Evolutionary conservation across 2,329 filamentous ascomycete species (phyloP).

Genomic region (Blastomyces emzantsi): DNA sequence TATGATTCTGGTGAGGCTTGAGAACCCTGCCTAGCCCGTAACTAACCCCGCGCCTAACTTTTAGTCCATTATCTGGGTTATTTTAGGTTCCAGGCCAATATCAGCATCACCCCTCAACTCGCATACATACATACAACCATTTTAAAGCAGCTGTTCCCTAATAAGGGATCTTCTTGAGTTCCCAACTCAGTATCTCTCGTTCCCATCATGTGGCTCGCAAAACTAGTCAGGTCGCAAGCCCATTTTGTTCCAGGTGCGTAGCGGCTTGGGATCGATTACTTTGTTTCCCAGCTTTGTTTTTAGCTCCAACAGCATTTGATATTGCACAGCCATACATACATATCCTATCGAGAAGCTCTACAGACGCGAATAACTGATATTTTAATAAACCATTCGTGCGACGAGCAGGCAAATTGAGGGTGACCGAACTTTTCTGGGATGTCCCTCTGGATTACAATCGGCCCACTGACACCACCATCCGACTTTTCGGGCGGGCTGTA

Average conservation of each 20-base stretch:
- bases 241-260: slow-evolving; percentile 12
- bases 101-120: background rate
- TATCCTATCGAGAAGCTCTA: background rate
- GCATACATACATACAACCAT: no score
- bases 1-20: background rate
- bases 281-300: background rate
- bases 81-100: background rate
- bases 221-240: slow-evolving; percentile 35
- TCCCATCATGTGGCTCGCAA: slow-evolving; percentile 27
- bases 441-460: slow-evolving; percentile 72
- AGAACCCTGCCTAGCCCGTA: background rate
- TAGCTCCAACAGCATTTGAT: background rate
- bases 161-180: background rate
- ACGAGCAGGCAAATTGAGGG: slow-evolving; percentile 56
- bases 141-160: background rate
- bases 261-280: background rate
- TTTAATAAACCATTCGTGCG: background rate
- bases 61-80: background rate
- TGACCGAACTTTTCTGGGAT: slow-evolving; percentile 78
- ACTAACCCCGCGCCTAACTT: background rate
- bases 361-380: background rate
- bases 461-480: slow-evolving; percentile 52
- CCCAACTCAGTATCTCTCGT: background rate
- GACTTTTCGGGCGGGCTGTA: slow-evolving; percentile 69
- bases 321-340: background rate